Evolutionary conservation across 768 basidiomycete genomes (phyloP), one percentile per base, ranked within the genome.

Genomic region (Termitomyces sp.): DNA sequence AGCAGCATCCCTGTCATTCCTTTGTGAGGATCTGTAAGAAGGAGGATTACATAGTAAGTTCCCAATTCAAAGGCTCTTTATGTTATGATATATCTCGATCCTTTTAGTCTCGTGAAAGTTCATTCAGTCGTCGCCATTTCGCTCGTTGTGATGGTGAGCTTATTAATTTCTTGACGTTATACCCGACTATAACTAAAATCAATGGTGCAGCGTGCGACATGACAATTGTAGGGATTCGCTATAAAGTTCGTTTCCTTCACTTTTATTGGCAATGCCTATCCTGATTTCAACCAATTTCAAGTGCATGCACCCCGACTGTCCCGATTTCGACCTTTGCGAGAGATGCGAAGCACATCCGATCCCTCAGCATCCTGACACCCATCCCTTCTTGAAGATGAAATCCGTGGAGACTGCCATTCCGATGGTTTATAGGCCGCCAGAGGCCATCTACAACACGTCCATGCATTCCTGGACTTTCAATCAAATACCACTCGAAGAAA

Each of bases 281-380:
- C 50, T 52, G 31, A 40, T 29, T 17, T 40, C 11, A 46, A 34
- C 25, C 25, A 25, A 25, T 25, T 47, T 56, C 63, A 63, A 91
- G 88, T 96, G 94, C 74, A 86, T 92, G 84, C 86, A 93, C 68
- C 79, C 84, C 14, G 74, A 77, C 4, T 96, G 94, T 73, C 80
- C 82, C 0, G 90, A 94, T 71, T 94, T 86, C 66, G 94, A 96
- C 68, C 79, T 95, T 17, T 96, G 93, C 73, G 77, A 80, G 60
- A 72, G 72, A 56, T 96, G 94, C 73, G 93, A 94, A 74, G 86
- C 91, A 5, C 79, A 85, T 60, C 93, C 93, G 0, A 89, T 94
- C 61, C 74, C 86, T 5, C 77, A 90, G 12, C 93, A 96, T 70
- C 90, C 91, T 0, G 60, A 71, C 12, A 83, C 74, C 37, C 94